Evolutionary conservation across 257 asterid species (phyloP).

Genomic region (Paraleonurus japonicus): DNA sequence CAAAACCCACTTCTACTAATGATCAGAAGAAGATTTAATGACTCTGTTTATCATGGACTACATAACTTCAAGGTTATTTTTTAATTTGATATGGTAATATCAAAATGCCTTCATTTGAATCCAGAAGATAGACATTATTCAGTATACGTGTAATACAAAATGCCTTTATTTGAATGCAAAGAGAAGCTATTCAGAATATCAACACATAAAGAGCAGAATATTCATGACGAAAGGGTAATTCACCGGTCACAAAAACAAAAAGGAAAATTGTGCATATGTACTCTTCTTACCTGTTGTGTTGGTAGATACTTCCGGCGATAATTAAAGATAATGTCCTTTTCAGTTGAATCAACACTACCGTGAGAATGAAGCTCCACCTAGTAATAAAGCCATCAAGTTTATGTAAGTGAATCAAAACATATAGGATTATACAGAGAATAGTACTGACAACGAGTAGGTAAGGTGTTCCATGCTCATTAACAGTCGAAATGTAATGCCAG

Average conservation of each 20-base stretch:
- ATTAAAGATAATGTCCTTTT: slow-evolving; percentile 75
- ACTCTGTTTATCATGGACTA: neutral
- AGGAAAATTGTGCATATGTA: neutral
- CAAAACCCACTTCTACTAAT: neutral
- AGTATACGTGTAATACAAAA: neutral
- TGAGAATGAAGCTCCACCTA: slow-evolving; percentile 85
- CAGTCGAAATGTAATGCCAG: neutral
- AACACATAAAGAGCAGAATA: neutral
- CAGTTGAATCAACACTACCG: slow-evolving; percentile 43
- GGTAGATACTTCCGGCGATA: slow-evolving; percentile 85
- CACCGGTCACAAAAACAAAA: neutral
- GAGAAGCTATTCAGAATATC: neutral
- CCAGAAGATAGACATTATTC: neutral
- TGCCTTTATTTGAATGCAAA: neutral
- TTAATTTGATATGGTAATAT: neutral
- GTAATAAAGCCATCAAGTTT: slow-evolving; percentile 25
- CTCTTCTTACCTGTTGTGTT: slow-evolving; percentile 64
- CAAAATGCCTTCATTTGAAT: neutral
- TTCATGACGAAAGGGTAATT: neutral
- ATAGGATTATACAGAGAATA: neutral
- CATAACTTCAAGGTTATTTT: neutral
- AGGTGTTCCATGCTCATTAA: slow-evolving; percentile 5
- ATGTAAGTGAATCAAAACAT: slow-evolving; percentile 13
- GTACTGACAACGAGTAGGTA: neutral
- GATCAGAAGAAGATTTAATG: neutral